Base-by-base conservation (phyloP, 805 yeast species). In the Yamadazyma paraphyllophila region DNA sequence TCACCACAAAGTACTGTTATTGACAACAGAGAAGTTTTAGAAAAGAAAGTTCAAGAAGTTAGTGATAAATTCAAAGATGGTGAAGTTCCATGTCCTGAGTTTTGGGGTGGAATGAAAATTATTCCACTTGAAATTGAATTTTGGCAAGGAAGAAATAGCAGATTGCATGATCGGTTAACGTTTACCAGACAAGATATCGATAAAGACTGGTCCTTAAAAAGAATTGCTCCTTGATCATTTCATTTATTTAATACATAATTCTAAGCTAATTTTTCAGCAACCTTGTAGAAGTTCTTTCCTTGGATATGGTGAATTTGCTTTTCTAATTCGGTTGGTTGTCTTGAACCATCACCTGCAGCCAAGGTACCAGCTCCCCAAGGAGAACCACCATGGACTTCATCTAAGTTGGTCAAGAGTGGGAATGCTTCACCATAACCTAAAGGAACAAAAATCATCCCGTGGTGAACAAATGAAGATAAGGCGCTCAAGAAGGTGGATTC, bases 91-190 rank as follows among this genome's bases (percentile, higher is more conserved):
- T 85, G 96, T 52, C 99, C 99, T 12, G 91, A 87, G 30, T 84
- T 72, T 62, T 94, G 99, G 99, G 99, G 98, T 44, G 99, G 99
- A 0, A 62, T 94, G 41, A 77, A 96, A 59, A 75, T 94, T 13
- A 81, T 85, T 35, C 99, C 99, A 4, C 68, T 88, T 38, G 96
- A 89, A 60, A 78, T 92, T 53, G 99, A 94, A 68, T 94, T 92
- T 61, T 94, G 98, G 97, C 99, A 94, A 69, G 99, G 99, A 13
- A 81, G 99, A 52, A 74, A 78, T 48, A 84, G 88, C 59, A 79
- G 99, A 63, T 72, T 92, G 42, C 99, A 94, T 64, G 99, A 94
- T 65, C 79, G 99, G 55, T 73, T 91, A 41, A 80, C 83, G 11
- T 91, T 77, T 66, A 76, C 78, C 49, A 75, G 95, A 62, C 80